Base-by-base conservation (phyloP, 2,329 filamentous ascomycete species). In the Exophiala calicioides region DNA sequence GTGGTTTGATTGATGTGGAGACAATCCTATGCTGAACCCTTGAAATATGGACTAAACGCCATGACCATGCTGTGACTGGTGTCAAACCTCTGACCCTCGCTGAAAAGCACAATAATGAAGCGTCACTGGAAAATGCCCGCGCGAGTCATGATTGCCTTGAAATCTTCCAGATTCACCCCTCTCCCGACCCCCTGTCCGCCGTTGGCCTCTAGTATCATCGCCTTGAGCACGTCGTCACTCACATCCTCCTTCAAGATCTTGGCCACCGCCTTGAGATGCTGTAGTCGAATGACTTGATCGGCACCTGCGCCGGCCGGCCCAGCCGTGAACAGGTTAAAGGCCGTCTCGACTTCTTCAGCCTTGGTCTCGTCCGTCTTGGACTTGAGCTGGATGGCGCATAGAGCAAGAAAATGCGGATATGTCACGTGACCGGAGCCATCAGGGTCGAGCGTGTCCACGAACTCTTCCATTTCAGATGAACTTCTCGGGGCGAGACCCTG, bases 201-300 rank as follows among this genome's bases (percentile, higher is more conserved):
- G 67, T 94, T 96, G 37, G 91, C 93, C 74, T 97, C 91, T 37
- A 90, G 73, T 47, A 98, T 85, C 93, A 98, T 98, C 72, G 96
- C 90, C 70, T 81, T 82, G 62, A 98, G 71, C 62, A 95, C 69
- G 37, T 88, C 84, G 60, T 97, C 93, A 49, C 81, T 80, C 18
- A 95, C 84, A 40, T 84, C 88, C 69, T 95, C 89, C 68, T 89
- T 88, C 60, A 98, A 70, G 59, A 88, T 80, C 58, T 80, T 82
- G 31, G 90, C 90, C 43, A 96, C 84, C 60, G 85, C 77, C 62
- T 81, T 80, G 63, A 98, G 70, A 68, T 95, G 86, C 12, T 78
- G 78, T 20, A 97, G 62, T 2, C 86, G 93, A 57, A 98, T 95
- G n/a, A 80, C 80, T 2, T 78, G 74, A 15, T 60, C 61, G 5